A percentile compares a stretch with the other conserved stretches of the same genome.
phyloP scores from a whole-genome alignment of 2,329 filamentous ascomycete genomes.

The Apiospora sp. region DNA sequence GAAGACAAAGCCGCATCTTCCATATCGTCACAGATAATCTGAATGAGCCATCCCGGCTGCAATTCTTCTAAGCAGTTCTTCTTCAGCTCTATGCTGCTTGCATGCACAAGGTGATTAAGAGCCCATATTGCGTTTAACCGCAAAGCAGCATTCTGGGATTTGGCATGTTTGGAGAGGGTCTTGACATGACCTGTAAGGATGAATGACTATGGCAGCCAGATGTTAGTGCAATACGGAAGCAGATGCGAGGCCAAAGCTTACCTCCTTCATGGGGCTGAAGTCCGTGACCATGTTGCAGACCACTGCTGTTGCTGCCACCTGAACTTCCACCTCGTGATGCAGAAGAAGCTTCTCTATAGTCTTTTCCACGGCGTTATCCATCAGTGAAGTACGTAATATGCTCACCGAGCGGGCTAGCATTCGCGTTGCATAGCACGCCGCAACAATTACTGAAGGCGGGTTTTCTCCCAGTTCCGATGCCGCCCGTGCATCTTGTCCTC shows the following conservation, averaged over 20 bases:
- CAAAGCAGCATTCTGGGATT: slow-evolving; percentile 79
- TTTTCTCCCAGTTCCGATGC: slow-evolving; percentile 72
- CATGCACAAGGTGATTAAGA: slow-evolving; percentile 86
- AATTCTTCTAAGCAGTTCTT: slow-evolving; percentile 80
- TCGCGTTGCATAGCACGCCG: slow-evolving; percentile 82
- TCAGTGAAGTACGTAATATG: slow-evolving; percentile 83
- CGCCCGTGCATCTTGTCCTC: slow-evolving; percentile 39
- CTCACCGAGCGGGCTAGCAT: slow-evolving; percentile 86
- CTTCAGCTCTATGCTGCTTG: slow-evolving; percentile 75
- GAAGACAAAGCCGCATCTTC: slow-evolving; percentile 60
- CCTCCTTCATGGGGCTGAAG: slow-evolving; percentile 90
- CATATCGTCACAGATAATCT: slow-evolving; percentile 73
- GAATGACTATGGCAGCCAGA: not conserved
- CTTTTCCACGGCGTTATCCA: slow-evolving; percentile 82
- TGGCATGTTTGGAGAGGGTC: slow-evolving; percentile 83
- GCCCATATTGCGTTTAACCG: slow-evolving; percentile 91
- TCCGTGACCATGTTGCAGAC: slow-evolving; percentile 87
- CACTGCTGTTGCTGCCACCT: slow-evolving; percentile 84
- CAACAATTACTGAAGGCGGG: slow-evolving; percentile 78
- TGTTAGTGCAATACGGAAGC: not conserved
- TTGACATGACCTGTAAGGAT: slow-evolving; percentile 74
- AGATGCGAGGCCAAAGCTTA: slow-evolving; percentile 52
- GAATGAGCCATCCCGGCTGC: slow-evolving; percentile 80
- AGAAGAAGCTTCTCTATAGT: slow-evolving; percentile 80
- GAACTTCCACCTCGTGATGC: slow-evolving; percentile 79